Base-by-base conservation (phyloP, 345 rosid genomes). In the Acer saccharum region DNA sequence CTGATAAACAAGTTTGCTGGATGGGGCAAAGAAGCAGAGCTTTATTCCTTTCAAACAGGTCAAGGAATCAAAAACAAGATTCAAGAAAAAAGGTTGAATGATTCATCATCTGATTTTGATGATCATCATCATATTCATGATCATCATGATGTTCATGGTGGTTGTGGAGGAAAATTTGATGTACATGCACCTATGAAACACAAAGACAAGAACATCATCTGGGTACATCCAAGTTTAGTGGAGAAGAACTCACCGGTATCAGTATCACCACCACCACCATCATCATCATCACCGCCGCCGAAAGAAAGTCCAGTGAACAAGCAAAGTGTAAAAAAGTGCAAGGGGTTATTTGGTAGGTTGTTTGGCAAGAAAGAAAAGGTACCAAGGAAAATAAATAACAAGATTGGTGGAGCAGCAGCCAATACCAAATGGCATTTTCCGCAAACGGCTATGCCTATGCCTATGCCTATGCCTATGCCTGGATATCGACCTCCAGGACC, bases 21-120 rank as follows among this genome's bases (percentile, higher is more conserved):
- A 41, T 74, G 69, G 61, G 77, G 77, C 27, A 74, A 39, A 74
- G 48, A 44, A 18, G 69, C 77, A 17, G 61, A 74, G 46, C 77
- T 74, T 27, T 48, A 43, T 60, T 74, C 60, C 17, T 62, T 74
- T 10, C 18, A 74, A 4, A 74, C 14, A 12, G 39, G 12, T 8
- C 17, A 14, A 14, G 76, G 8, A 29, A 18, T 67, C 54, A 60
- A 41, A 20, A 58, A 12, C 50, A 39, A 72, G 23, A n/a, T 8
- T n/a, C n/a, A 72, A 1, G 52, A 20, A 12, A 7, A 61, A 8
- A 39, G 14, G 3, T 43, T 41, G 1, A 68, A 41, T 8, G 23
- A n/a, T 60, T 61, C 3, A 43, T 43, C 67, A 39, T 58, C 48
- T 35, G 65, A 2, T 6, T 50, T 14, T 18, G 27, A 41, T 17